Base-by-base conservation (phyloP, 2,329 filamentous ascomycete species). In the Calycina marina region DNA sequence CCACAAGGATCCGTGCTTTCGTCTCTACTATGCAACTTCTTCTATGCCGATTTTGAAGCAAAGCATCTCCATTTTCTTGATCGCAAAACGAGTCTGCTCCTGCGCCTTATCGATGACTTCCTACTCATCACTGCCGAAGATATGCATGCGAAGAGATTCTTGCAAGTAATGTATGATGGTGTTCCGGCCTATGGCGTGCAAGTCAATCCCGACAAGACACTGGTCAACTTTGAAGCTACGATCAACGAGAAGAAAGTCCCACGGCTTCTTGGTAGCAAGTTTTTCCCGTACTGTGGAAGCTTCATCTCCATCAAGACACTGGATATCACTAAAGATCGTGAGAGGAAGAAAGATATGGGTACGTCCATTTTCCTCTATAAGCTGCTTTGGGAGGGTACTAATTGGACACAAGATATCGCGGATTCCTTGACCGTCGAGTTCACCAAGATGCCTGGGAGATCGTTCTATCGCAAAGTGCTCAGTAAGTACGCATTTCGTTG, bases 251-350 rank as follows among this genome's bases (percentile, higher is more conserved):
- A 52, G 5, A 53, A 58, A 17, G 64, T 81, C 24, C 59, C 62
- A 3, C 62, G 65, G 24, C 47, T 71, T 24, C 60, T 58, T 38
- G 52, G 51, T 2, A 46, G 44, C 1, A 25, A 9, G 14, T 43
- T n/a, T n/a, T 96, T 98, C 51, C 84, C 88, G 0, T 98, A 93
- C 55, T 96, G 90, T 49, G 90, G 90, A 24, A 71, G 72, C 25
- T 55, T 72, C 11, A 84, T 98, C 44, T 62, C 93, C 49, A 81
- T 73, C 12, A 58, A 57, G 31, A 85, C 78, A 0, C 60, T 98
- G 16, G 74, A 84, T 39, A 68, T 96, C 29, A 66, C 62, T 46
- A 85, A 80, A 49, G 75, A 84, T 46, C 61, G 67, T 28, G 65
- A 71, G 18, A 62, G 66, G 30, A 56, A 56, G 40, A 65, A 57